Evolutionary conservation across 192 early-diverging fungal species (phyloP).

Genomic region (Umbelopsis isabellina): DNA sequence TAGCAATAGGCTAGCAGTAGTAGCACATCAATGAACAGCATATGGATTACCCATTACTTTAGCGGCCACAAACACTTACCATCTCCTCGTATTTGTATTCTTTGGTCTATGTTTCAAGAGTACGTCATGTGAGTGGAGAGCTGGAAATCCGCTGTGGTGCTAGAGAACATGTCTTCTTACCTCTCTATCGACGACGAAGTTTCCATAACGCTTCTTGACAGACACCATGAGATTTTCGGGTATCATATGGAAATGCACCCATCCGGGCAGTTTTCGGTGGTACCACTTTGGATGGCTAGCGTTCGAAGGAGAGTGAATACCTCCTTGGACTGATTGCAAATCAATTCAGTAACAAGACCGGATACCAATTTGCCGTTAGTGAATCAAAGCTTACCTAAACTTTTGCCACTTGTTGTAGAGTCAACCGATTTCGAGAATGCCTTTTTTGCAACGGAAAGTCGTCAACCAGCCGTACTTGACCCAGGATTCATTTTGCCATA

Average conservation of each 20-base stretch:
- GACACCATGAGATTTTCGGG: conserved; percentile 46
- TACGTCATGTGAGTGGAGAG: background rate
- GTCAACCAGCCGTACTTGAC: background rate
- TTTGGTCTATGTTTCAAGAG: conserved; percentile 31
- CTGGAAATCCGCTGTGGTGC: background rate
- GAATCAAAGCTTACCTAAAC: background rate
- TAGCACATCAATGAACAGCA: background rate
- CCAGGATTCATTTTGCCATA: background rate
- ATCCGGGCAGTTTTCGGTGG: conserved; percentile 28
- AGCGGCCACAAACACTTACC: background rate
- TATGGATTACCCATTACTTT: background rate
- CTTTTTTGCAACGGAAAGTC: conserved; percentile 13
- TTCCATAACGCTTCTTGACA: conserved; percentile 47
- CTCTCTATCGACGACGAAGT: conserved; percentile 44
- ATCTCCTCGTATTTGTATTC: conserved; percentile 52
- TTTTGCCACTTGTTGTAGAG: conserved; percentile 13
- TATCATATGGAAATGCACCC: conserved; percentile 37
- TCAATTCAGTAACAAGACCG: background rate
- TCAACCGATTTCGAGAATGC: conserved; percentile 21
- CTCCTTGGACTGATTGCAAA: conserved; percentile 14
- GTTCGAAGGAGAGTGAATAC: conserved; percentile 33
- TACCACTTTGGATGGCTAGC: conserved; percentile 31
- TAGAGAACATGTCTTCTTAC: conserved; percentile 16
- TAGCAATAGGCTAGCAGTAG: conserved; percentile 42
- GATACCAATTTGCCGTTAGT: no score